Evolutionary conservation across 1,284 basidiomycete genomes (phyloP), one percentile per base, ranked within the genome.

Genomic region (Rhizoctonia solani): DNA sequence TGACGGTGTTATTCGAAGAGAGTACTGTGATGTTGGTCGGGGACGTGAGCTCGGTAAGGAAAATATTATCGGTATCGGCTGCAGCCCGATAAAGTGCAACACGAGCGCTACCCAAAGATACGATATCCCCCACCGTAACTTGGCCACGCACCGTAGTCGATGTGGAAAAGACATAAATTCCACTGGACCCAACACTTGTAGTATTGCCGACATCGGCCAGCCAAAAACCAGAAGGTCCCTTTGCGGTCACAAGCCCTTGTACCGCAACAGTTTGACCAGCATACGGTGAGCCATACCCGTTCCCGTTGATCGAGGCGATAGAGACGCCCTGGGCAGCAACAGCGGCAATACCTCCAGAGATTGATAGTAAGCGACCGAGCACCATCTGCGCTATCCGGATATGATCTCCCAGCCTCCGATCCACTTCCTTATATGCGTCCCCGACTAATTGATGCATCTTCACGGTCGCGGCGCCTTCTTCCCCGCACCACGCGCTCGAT

Each of bases 221-320:
- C 75, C 81, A 87, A 71, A 85, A 83, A 1, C 85, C 85, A 66
- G 75, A 79, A 13, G 77, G 75, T 11, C 78, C 78, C 83, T 87
- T 69, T 29, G 83, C 84, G 4, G 83, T 82, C 0, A 86, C 83
- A 3, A 84, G 70, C 16, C 83, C 85, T 32, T 79, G 81, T 16
- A 86, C 79, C 11, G 77, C 70, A 4, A 87, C 81, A 6, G 74
- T 76, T 69, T 84, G 77, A 0, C 83, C 82, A 32, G 71, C 73
- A 16, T 81, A 76, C 47, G 85, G 82, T 9, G 84, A 85, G 69
- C 76, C 76, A 71, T 81, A 87, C 0, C 81, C 75, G 23, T 73
- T 59, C 9, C 85, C 86, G 75, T 87, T 53, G 42, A 67, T 67
- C 58, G 58, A 61, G 8, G 58, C 44, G 32, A 61, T 61, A 30